Percentiles rank a stretch among this genome's conserved stretches.
phyloP scores from a whole-genome alignment of 2,329 filamentous ascomycete species.

The Phialophora verrucosa region DNA sequence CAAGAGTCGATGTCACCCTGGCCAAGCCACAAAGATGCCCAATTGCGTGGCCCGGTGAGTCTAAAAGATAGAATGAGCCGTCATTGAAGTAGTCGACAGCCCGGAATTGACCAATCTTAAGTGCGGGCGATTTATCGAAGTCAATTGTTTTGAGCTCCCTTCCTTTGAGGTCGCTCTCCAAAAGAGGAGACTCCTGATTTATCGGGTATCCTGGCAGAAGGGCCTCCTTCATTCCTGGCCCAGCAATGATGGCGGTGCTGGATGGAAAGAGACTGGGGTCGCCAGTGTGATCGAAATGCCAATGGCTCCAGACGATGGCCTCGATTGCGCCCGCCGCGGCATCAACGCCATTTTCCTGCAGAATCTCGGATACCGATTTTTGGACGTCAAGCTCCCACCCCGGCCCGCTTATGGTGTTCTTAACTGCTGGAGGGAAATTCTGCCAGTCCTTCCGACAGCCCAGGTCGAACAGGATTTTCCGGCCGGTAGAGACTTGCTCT shows the following conservation, averaged over 20 bases:
- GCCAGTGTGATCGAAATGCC: conserved; percentile 55
- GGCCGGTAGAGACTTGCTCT: conserved; percentile 47
- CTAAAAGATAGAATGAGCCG: conserved; percentile 50
- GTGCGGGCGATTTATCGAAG: conserved; percentile 15
- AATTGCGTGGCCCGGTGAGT: conserved; percentile 54
- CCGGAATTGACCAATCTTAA: conserved; percentile 46
- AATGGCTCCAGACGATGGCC: conserved; percentile 39
- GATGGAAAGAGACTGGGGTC: conserved; percentile 55
- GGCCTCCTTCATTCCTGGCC: conserved; percentile 57
- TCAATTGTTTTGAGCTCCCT: conserved; percentile 36
- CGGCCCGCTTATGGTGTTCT: conserved; percentile 10
- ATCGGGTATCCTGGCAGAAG: conserved; percentile 57
- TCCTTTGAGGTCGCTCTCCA: conserved; percentile 46
- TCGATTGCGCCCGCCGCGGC: conserved; percentile 24
- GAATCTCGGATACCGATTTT: conserved; percentile 34
- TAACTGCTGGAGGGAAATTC: conserved; percentile 23
- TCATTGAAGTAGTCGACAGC: conserved; percentile 49
- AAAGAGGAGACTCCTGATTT: conserved; percentile 45
- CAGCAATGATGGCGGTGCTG: conserved; percentile 57
- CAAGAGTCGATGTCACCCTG: conserved; percentile 43
- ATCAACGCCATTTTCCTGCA: conserved; percentile 31
- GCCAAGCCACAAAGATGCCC: conserved; percentile 59
- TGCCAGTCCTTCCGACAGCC: conserved; percentile 41
- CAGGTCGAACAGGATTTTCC: conserved; percentile 47
- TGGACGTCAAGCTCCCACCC: conserved; percentile 13